Base-by-base conservation (phyloP, 2,329 filamentous ascomycete species). In the Dothiorella sarmentorum region DNA sequence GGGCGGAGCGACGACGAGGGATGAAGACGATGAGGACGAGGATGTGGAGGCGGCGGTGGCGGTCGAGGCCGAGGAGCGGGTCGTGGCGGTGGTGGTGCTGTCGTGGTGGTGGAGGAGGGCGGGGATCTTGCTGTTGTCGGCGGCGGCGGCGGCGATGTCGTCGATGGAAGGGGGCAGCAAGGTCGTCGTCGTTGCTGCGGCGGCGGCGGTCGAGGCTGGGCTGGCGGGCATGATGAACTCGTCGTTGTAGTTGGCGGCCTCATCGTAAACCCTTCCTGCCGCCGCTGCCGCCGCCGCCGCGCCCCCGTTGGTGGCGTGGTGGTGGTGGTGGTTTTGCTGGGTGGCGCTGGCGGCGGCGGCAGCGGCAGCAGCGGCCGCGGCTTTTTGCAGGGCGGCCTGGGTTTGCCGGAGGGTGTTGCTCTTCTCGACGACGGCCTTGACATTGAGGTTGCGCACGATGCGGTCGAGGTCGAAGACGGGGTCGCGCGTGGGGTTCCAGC, bases 401-500 rank as follows among this genome's bases (percentile, higher is more conserved):
- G 33, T 29, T 13, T 67, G 63, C 15, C 33, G 43, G 2, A 53
- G 49, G 2, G 49, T 40, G 35, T 53, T 53, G 49, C 22, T 29
- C 27, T 55, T 43, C 6, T 56, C 60, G n/a, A 59, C 24, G n/a
- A 55, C 55, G 20, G 31, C 26, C 3, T 49, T 27, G 27, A 61
- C 22, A 33, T 53, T 45, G n/a, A 59, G 57, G 40, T 45, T 45
- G 22, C 20, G 27, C 5, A 59, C 49, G 29, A 59, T 59, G 10
- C 29, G 27, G 13, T 55, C 49, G n/a, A 59, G 47, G 38, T 59
- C 57, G 31, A 59, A 45, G 20, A 17, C 15, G 1, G 57, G 57
- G 6, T 59, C 57, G 9, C 17, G 35, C 4, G 57, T 59, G 7
- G 45, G 31, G 53, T 69, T 68, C 60, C 71, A 74, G 20, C 67